A percentile compares a stretch with the other conserved stretches of the same genome.
Conservation (phyloP, 148 eudicot genomes). For the Linanthus parryae region DNA sequence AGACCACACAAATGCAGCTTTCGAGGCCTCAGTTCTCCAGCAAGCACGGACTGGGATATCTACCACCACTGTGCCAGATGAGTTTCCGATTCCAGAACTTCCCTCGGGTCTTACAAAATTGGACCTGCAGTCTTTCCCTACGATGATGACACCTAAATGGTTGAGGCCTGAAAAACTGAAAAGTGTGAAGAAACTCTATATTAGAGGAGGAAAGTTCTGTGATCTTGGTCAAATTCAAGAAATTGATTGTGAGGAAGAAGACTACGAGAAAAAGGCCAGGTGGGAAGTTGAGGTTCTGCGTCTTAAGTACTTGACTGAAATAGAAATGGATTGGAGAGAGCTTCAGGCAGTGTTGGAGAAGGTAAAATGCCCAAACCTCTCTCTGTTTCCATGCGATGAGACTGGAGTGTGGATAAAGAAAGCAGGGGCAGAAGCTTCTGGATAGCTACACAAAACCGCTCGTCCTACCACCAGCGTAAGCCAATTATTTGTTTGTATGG, state of each 20-base stretch:
- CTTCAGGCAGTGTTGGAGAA: constrained; percentile 21
- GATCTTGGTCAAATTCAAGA: constrained; percentile 18
- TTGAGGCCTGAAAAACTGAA: constrained; percentile 7
- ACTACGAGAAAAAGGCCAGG: neutral
- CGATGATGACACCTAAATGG: constrained; percentile 14
- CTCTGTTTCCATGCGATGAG: constrained; percentile 25
- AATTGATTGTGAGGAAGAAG: neutral
- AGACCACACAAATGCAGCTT: too few species aligned
- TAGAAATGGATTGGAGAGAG: constrained; percentile 15
- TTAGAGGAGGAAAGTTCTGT: constrained; percentile 36
- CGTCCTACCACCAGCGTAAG: too few species aligned
- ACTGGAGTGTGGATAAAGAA: constrained; percentile 32
- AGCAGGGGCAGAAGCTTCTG: too few species aligned
- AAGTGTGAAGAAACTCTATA: constrained; percentile 27
- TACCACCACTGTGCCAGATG: neutral
- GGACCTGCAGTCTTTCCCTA: constrained; percentile 33
- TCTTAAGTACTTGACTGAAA: constrained; percentile 9
- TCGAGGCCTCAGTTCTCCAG: neutral
- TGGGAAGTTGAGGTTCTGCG: constrained; percentile 30
- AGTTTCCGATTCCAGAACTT: neutral
- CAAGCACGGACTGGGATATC: neutral
- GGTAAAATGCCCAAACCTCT: constrained; percentile 22
- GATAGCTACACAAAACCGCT: too few species aligned
- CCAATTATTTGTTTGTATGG: too few species aligned
- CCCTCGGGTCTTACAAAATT: constrained; percentile 26